Base-by-base conservation (phyloP, 225 moss, liverwort and hornwort species). In the Bryum argenteum region DNA sequence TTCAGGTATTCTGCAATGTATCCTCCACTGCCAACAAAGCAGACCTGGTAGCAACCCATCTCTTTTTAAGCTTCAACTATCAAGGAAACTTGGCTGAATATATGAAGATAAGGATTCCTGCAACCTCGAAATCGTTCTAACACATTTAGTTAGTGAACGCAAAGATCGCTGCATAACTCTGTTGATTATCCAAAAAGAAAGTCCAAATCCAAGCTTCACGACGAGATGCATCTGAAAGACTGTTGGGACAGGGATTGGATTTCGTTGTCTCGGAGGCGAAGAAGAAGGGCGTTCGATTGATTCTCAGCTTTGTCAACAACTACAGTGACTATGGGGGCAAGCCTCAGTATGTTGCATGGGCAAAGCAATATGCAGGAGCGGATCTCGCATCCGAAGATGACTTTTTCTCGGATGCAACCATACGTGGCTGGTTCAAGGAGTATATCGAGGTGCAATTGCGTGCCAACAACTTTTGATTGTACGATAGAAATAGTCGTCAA, bases 341-440 rank as follows among this genome's bases (percentile, higher is more conserved):
- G 66, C 54, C 75, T 19, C 72, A 90, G 73, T 90, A 90, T 54
- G 88, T 88, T 17, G 48, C 77, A 39, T 88, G 90, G 90, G 90
- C 88, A 1, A 85, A 88, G 40, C 54, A 75, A 4, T 67, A 79
- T 11, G 79, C 76, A 33, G 85, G 79, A 37, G 61, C 65, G 22
- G 58, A n/a, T 47, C 84, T 81, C 15, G 57, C 3, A 1, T 83
- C 83, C 15, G 85, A 85, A 15, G 90, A 88, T 28, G 73, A 69
- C 47, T 90, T 88, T 75, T 90, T 76, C 54, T 77, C 85, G 16
- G 85, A 90, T 67, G 54, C 63, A 37, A 77, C 77, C 41, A 83
- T 83, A 28, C 77, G 83, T 40, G 64, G 67, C 9, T 90, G 83
- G 81, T 90, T 83, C 85, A 83, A 81, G 55, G 61, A 85, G 26